phyloP scores from a whole-genome alignment of 495 filamentous ascomycete genomes.

The Podospora pseudoanserina region DNA sequence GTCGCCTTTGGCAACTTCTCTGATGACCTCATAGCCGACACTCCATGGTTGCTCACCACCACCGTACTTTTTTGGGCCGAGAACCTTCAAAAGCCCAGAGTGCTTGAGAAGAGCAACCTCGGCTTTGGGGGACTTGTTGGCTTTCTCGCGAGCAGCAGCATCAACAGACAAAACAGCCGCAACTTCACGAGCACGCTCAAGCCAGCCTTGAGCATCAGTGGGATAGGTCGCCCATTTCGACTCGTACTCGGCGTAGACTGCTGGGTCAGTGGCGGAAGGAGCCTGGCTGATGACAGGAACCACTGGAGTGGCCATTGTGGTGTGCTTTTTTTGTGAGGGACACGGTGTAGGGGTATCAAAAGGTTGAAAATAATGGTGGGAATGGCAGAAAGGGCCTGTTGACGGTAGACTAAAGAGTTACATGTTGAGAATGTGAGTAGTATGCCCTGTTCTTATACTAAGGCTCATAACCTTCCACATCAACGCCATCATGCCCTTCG shows the following conservation, averaged over 20 bases:
- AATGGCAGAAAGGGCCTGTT: neutral
- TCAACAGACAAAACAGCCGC: conserved; percentile 51
- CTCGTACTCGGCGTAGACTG: conserved; percentile 48
- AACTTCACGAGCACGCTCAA: conserved; percentile 51
- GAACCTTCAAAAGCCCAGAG: conserved; percentile 52
- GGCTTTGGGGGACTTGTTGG: conserved; percentile 54
- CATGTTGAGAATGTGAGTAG: neutral
- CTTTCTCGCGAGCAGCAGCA: conserved; percentile 51
- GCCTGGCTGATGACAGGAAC: conserved; percentile 12
- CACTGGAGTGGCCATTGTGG: neutral
- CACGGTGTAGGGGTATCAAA: neutral
- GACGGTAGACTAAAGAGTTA: neutral
- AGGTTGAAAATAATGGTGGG: neutral
- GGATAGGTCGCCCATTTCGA: conserved; percentile 47
- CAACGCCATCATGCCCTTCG: neutral
- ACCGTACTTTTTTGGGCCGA: conserved; percentile 53
- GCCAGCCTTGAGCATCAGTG: conserved; percentile 44
- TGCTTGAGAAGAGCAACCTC: conserved; percentile 56
- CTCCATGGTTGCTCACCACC: conserved; percentile 57
- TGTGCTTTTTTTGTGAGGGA: conserved; percentile 9
- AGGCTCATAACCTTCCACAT: neutral
- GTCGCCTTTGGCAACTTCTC: conserved; percentile 57
- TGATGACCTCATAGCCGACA: conserved; percentile 53
- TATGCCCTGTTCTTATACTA: neutral
- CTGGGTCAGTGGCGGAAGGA: conserved; percentile 45